Base-by-base conservation (phyloP, 306 rosid species). In the Citrullus mucosospermus region DNA sequence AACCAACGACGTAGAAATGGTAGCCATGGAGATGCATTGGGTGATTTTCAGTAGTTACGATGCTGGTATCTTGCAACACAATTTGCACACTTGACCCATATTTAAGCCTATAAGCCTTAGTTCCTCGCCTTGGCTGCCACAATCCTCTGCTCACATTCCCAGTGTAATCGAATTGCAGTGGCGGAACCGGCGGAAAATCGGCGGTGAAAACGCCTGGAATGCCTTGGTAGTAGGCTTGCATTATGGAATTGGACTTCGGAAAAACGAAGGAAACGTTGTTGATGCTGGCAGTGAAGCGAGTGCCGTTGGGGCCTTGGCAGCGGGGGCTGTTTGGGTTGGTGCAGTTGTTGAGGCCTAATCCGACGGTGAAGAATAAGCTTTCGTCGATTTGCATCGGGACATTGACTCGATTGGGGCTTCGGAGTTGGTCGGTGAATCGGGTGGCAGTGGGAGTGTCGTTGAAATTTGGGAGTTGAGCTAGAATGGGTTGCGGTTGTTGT, bases 291-390 rank as follows among this genome's bases (percentile, higher is more conserved):
- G 97, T 0, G 13, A 95, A 89, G 30, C 97, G 97, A n/a, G 99
- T 92, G 78, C 97, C 96, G n/a, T 92, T 95, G 28, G 97, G 99
- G 72, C 97, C 97, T 85, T 95, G 97, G 82, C 99, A 95, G 18
- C 96, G 85, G 8, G 96, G 97, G 83, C 90, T 91, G 68, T 91
- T 95, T 12, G 90, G 99, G 51, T 81, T 84, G 10, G 97, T 87
- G 87, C 99, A 95, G 82, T 89, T 90, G 85, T 81, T 92, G 8
- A 95, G 81, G 61, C 98, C 98, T 63, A 95, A 82, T 10, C 98
- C 93, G 12, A 92, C 97, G 5, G 79, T 63, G 87, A 91, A 89
- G 60, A 77, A 60, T 6, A 95, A 85, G 79, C 63, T 86, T 72
- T 87, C 87, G 75, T 95, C 87, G 54, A 88, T 63, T 1, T 80